Evolutionary conservation across 495 filamentous ascomycete species (phyloP), one percentile per base, ranked within the genome.

Genomic region (Podospora appendiculata): DNA sequence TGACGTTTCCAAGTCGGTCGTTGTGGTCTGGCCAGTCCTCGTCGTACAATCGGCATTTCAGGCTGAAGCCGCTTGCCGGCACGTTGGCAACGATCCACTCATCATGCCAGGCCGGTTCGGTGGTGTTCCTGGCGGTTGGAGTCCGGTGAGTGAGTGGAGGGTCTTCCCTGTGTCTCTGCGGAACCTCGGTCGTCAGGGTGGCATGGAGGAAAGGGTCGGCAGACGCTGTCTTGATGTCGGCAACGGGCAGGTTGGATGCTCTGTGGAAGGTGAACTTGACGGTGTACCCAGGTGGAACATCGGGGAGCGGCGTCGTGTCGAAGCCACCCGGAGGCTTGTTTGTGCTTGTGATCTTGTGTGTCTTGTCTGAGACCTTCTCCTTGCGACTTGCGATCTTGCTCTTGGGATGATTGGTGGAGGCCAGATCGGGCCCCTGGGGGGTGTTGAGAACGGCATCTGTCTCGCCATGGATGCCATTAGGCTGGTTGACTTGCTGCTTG

Each of bases 81-180:
- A 97, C 77, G 58, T 95, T 91, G 44, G 87, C 85, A 34, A 97
- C 83, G 36, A 88, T 79, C 92, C 92, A 97, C 34, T 88, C 81
- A 16, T 79, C 77, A 40, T 95, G 80, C 92, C 92, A 97, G 14
- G 69, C 73, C 0, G 92, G 89, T 55, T 93, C 78, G 7, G 77
- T 80, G 39, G 77, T 81, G 47, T 72, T 80, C 43, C 83, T 81
- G 11, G 91, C 66, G 0, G 92, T 96, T 0, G 78, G 81, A 0
- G 90, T 94, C 5, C 92, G 82, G 54, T 84, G 82, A n/a, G 71
- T 69, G 33, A 93, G 67, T 4, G 76, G 67, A 0, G 89, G 86
- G 58, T 89, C 84, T 65, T 93, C 85, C 57, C 88, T 90, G 65
- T 95, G 90, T 39, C 90, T 73, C 42, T 77, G 79, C 0, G 81